A percentile compares a stretch with the other conserved stretches of the same genome.
These are phyloP conservation scores for Lipomyces japonicus DNA, from an alignment of 805 yeast genomes.

Conservation along the genomic window DNA sequence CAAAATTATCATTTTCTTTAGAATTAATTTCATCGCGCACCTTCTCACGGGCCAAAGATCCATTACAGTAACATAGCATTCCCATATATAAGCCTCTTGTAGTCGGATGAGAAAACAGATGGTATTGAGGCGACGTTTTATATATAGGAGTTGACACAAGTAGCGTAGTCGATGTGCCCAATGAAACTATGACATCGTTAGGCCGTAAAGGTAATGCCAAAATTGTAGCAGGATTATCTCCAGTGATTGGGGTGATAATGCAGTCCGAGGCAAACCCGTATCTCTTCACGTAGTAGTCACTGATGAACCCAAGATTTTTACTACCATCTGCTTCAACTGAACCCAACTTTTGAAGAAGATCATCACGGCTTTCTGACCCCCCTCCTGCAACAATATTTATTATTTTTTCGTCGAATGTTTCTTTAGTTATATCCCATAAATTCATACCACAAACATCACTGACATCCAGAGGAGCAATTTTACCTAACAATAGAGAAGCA, in stretches of 20 bases:
- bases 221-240: slow-evolving; percentile 87
- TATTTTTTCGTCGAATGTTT: slow-evolving; percentile 54
- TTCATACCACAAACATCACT: slow-evolving; percentile 95
- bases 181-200: slow-evolving; percentile 72
- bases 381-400: slow-evolving; percentile 43
- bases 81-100: slow-evolving; percentile 78
- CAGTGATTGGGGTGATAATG: slow-evolving; percentile 71
- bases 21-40: slow-evolving; percentile 61
- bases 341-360: slow-evolving; percentile 39
- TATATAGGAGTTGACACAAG: slow-evolving; percentile 74
- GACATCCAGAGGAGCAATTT: slow-evolving; percentile 63
- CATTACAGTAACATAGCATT: slow-evolving; percentile 91
- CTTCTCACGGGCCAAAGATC: slow-evolving; percentile 78
- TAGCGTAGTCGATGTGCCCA: slow-evolving; percentile 92
- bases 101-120: slow-evolving; percentile 82
- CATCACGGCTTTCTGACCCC: slow-evolving; percentile 34
- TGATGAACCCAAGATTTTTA: slow-evolving; percentile 49
- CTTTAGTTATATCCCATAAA: slow-evolving; percentile 63
- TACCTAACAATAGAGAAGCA: slow-evolving; percentile 65
- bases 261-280: slow-evolving; percentile 60
- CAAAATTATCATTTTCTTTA: slow-evolving; percentile 34
- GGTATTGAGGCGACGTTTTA: slow-evolving; percentile 76
- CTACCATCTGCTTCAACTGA: slow-evolving; percentile 44
- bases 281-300: slow-evolving; percentile 56
- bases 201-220: slow-evolving; percentile 72